Evolutionary conservation across 2,329 filamentous ascomycete genomes (phyloP).

Genomic region (Fusarium musae): DNA sequence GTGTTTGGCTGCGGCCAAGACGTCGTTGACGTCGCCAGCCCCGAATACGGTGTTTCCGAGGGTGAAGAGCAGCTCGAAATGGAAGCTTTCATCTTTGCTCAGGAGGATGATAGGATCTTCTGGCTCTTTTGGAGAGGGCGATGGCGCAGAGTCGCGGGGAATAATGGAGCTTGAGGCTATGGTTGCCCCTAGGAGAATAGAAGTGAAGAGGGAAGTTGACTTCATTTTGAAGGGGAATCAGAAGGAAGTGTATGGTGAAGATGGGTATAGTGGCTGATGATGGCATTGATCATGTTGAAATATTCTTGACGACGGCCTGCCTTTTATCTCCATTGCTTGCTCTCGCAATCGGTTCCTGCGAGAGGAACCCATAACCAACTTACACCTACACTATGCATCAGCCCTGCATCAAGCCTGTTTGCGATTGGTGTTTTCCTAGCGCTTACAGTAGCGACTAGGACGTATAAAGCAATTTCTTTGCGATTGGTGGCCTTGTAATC

Average conservation of each 20-base stretch:
- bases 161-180: not conserved
- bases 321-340: not conserved
- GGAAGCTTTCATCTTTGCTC: not conserved
- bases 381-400: not conserved
- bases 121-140: accelerated
- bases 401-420: not conserved
- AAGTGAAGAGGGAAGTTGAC: not conserved
- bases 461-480: not conserved
- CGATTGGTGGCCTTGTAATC: not conserved
- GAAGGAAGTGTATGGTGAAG: not conserved
- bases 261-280: accelerated
- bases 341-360: not conserved
- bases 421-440: not conserved
- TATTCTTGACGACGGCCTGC: not conserved
- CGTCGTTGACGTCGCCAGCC: not conserved
- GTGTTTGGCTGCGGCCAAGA: not conserved
- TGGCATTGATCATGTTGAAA: accelerated
- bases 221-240: not conserved
- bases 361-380: accelerated
- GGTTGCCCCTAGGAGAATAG: accelerated
- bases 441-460: not conserved
- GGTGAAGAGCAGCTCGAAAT: not conserved
- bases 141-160: accelerated
- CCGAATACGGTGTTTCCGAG: not conserved
- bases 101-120: not conserved